A percentile compares a stretch with the other conserved stretches of the same genome.
Conservation (phyloP, 352 stramenopile genomes). For the Pythium coloratum region DNA sequence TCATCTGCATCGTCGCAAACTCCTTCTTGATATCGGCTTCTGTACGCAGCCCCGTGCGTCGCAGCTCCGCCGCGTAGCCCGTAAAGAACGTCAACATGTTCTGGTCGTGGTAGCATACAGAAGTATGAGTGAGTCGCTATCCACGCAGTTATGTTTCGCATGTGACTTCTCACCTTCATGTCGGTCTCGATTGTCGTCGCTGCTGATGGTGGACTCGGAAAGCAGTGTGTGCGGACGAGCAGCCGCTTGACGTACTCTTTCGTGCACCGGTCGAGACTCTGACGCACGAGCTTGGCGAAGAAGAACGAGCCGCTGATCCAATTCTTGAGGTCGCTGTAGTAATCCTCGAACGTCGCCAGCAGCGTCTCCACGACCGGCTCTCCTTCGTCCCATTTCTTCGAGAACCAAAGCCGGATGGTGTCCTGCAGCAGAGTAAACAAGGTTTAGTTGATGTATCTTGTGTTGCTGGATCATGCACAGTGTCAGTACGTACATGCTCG, state of each 20-base stretch:
- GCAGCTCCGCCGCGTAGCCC: constrained; percentile 64
- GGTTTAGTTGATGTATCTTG: too few species aligned
- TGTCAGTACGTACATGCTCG: constrained; percentile 45
- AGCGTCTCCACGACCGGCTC: constrained; percentile 73
- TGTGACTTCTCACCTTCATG: constrained; percentile 38
- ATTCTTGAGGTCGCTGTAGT: constrained; percentile 63
- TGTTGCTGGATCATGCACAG: background rate
- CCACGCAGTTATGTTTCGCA: too few species aligned
- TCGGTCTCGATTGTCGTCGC: constrained; percentile 58
- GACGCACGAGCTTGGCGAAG: constrained; percentile 77
- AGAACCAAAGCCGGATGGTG: constrained; percentile 72
- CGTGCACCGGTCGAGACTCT: constrained; percentile 65
- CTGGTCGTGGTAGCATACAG: constrained; percentile 21
- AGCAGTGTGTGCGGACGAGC: constrained; percentile 55
- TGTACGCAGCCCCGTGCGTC: constrained; percentile 66
- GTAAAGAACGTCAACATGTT: constrained; percentile 72
- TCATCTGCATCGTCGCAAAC: constrained; percentile 52
- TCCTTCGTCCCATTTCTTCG: constrained; percentile 83
- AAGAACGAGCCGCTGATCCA: constrained; percentile 87
- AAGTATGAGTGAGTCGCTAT: background rate
- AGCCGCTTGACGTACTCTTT: constrained; percentile 69
- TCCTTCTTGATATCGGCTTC: constrained; percentile 69
- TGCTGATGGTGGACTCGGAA: constrained; percentile 40
- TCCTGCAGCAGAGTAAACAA: constrained; percentile 34
- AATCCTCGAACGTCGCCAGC: constrained; percentile 77